Conservation (phyloP, 2,329 filamentous ascomycete species). For the Pseudocercospora ulei region DNA sequence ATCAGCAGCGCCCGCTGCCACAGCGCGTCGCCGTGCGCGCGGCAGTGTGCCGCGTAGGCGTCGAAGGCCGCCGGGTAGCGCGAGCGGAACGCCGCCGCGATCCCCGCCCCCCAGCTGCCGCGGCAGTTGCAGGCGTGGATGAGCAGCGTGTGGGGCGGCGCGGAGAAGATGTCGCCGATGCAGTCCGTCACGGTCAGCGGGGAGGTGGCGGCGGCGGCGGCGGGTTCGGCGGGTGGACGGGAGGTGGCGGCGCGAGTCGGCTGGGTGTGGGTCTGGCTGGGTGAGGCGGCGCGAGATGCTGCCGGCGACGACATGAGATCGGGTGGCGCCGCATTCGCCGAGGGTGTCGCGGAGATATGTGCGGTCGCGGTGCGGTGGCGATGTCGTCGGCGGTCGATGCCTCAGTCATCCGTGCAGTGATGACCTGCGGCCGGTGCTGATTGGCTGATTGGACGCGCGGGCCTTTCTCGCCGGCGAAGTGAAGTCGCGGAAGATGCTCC, state of each 20-base stretch:
- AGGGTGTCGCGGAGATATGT: too few species aligned
- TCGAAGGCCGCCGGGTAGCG: constrained; percentile 46
- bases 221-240: not conserved
- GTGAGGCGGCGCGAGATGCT: too few species aligned
- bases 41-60: constrained; percentile 44
- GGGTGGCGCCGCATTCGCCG: too few species aligned
- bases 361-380: too few species aligned
- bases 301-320: too few species aligned
- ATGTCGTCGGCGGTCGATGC: not conserved
- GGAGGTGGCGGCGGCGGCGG: not conserved
- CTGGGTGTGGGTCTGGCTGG: not conserved
- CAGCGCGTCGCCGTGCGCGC: constrained; percentile 28
- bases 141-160: constrained; percentile 43
- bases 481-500: too few species aligned
- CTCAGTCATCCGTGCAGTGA: not conserved
- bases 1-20: constrained; percentile 48
- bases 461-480: constrained; percentile 1
- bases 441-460: not conserved
- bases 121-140: constrained; percentile 53
- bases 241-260: too few species aligned
- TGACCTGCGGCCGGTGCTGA: not conserved
- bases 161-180: constrained; percentile 46
- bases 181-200: constrained; percentile 20
- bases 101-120: constrained; percentile 51
- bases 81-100: constrained; percentile 45